Evolutionary conservation across 306 rosid genomes (phyloP), one percentile per base, ranked within the genome.

Genomic region (Fagus sylvatica): DNA sequence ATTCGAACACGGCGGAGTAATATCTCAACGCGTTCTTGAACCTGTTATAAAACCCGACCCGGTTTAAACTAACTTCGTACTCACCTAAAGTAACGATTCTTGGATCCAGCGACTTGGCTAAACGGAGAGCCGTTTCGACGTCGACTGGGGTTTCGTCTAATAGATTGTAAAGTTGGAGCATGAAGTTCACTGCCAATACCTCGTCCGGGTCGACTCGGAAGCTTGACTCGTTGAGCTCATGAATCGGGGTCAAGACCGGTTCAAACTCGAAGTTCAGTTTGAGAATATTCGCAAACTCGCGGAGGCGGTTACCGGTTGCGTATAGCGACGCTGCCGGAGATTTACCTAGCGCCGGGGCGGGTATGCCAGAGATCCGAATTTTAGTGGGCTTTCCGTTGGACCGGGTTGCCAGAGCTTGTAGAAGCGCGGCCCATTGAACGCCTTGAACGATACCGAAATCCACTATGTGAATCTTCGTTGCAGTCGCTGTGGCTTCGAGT

Each of bases 371-470:
- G 67, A 95, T 91, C 48, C 92, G 89, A 49, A 95, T 79, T 32
- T 74, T 81, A 0, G 11, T 30, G 28, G 98, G 98, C 80, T 91
- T 92, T 17, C 98, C 98, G 6, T 95, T 83, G 57, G 97, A 56
- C 22, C 98, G 89, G 5, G 98, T 92, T 3, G 98, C 98, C 49
- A 95, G 80, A 2, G 98, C 98, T 75, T 95, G 98, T 3, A 95
- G 80, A 15, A 95, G 76, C 0, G 98, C 98, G 11, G 98, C 93
- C 98, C 98, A 95, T 72, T 95, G 98, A 79, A 95, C 84, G 2
- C 98, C 98, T 68, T 95, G 98, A 2, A 90, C 93, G 17, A 95
- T 91, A 6, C 98, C 98, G 55, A 95, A 95, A 81, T 95, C 98
- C 34, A 95, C 91, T 22, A 95, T 88, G 80, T 95, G 98, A 80